Percentiles rank a stretch among this genome's conserved stretches.
Conservation (phyloP, 495 filamentous ascomycete species). For the Penicillium argentinense region DNA sequence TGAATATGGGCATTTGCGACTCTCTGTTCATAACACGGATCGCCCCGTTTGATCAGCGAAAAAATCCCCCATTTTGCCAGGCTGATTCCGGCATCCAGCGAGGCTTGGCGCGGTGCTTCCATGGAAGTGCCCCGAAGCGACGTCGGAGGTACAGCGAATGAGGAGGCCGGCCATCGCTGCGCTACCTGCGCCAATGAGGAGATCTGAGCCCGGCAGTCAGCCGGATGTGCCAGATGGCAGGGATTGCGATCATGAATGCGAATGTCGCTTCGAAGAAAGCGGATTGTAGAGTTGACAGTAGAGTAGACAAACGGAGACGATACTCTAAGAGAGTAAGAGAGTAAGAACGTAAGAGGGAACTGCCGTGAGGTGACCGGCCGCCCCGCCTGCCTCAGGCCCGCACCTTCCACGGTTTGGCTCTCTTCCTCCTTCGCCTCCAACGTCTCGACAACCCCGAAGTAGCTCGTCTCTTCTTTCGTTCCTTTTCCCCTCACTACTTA, state of each 20-base stretch:
- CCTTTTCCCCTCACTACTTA: slow-evolving; percentile 1
- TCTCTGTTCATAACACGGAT: too few species aligned
- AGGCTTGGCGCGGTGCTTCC: slow-evolving; percentile 18
- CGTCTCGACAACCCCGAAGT: neutral
- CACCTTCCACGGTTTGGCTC: neutral
- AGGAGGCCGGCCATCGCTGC: slow-evolving; percentile 2
- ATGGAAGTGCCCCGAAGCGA: slow-evolving; percentile 12
- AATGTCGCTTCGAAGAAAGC: neutral
- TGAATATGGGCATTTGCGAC: too few species aligned
- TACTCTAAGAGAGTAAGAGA: too few species aligned
- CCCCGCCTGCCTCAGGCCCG: too few species aligned
- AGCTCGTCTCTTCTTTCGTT: slow-evolving; percentile 16
- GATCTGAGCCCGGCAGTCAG: slow-evolving; percentile 17
- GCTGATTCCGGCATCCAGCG: too few species aligned
- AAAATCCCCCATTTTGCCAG: too few species aligned
- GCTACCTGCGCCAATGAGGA: slow-evolving; percentile 4
- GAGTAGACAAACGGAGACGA: too few species aligned
- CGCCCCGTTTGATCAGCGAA: too few species aligned
- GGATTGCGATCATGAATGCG: neutral
- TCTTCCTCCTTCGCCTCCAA: slow-evolving; percentile 9
- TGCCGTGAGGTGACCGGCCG: too few species aligned
- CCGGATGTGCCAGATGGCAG: neutral
- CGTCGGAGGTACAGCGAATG: slow-evolving; percentile 12
- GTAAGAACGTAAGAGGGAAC: too few species aligned
- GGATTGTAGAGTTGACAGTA: too few species aligned